phyloP scores from a whole-genome alignment of 1,284 basidiomycete species.

The Cutaneotrichosporon cutaneum region DNA sequence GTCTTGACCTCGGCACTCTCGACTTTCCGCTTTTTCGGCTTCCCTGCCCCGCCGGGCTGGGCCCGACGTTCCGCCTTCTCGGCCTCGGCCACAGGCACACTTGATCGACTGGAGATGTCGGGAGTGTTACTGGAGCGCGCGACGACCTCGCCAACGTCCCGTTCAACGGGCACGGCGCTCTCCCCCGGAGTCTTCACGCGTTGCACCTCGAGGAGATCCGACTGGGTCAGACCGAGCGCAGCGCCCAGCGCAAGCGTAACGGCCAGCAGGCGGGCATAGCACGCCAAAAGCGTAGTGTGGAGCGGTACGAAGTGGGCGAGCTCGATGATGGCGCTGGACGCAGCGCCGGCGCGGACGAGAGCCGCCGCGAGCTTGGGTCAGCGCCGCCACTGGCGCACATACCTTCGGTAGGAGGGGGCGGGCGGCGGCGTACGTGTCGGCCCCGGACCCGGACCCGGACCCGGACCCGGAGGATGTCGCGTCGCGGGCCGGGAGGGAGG shows the following conservation, averaged over 20 bases:
- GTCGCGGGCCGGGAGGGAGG: neutral
- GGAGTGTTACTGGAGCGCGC: neutral
- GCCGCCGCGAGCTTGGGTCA: conserved; percentile 21
- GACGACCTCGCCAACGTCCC: conserved; percentile 5
- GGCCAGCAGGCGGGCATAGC: conserved; percentile 38
- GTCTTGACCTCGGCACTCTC: no score
- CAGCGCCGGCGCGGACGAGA: conserved; percentile 19
- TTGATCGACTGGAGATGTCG: no score
- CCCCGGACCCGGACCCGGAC: no score
- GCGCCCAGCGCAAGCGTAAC: conserved; percentile 18
- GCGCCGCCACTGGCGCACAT: neutral
- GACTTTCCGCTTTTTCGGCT: neutral
- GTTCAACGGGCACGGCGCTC: no score
- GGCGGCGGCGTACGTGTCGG: neutral
- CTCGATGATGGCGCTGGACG: conserved; percentile 21
- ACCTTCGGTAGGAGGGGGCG: neutral
- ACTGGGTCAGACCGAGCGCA: conserved; percentile 1
- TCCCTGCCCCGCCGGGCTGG: no score
- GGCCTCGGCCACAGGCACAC: no score
- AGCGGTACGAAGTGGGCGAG: conserved; percentile 44
- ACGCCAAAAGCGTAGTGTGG: conserved; percentile 34
- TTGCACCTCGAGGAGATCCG: neutral
- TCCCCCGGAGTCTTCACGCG: no score
- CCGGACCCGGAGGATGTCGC: neutral
- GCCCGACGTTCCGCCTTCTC: no score